Evolutionary conservation across 768 basidiomycete genomes (phyloP).

Genomic region (Rhizopogon sp.): DNA sequence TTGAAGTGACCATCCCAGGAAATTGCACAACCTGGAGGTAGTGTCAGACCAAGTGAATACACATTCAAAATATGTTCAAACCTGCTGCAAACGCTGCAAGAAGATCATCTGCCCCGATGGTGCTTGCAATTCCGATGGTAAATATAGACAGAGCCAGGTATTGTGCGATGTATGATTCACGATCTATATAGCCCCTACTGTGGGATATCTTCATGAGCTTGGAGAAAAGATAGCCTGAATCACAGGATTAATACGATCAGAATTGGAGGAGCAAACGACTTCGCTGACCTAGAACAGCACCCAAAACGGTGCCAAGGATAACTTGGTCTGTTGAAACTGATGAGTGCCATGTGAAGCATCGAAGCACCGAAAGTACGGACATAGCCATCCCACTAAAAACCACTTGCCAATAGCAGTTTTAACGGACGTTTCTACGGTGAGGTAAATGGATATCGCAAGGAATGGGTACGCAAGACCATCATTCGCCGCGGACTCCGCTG

Average conservation of each 20-base stretch:
- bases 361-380: constrained; percentile 33
- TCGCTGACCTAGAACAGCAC: constrained; percentile 44
- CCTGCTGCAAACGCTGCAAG: constrained; percentile 86
- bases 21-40: constrained; percentile 69
- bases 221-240: constrained; percentile 59
- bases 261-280: not conserved
- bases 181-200: constrained; percentile 58
- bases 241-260: not conserved
- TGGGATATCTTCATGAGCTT: constrained; percentile 71
- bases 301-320: constrained; percentile 65
- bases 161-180: constrained; percentile 86
- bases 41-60: not conserved
- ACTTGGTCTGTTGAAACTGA: constrained; percentile 59
- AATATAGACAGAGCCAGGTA: constrained; percentile 71
- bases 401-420: constrained; percentile 73
- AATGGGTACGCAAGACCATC: constrained; percentile 97
- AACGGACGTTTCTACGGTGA: constrained; percentile 64
- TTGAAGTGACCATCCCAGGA: constrained; percentile 91
- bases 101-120: constrained; percentile 83
- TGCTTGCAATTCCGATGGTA: constrained; percentile 72
- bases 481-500: constrained; percentile 91
- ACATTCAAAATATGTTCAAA: constrained; percentile 18
- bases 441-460: constrained; percentile 79
- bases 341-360: not conserved
- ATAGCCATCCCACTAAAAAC: constrained; percentile 82